Percentiles rank a stretch among this genome's conserved stretches.
Conservation (phyloP, 768 basidiomycete genomes). For the Trametes gibbosa region DNA sequence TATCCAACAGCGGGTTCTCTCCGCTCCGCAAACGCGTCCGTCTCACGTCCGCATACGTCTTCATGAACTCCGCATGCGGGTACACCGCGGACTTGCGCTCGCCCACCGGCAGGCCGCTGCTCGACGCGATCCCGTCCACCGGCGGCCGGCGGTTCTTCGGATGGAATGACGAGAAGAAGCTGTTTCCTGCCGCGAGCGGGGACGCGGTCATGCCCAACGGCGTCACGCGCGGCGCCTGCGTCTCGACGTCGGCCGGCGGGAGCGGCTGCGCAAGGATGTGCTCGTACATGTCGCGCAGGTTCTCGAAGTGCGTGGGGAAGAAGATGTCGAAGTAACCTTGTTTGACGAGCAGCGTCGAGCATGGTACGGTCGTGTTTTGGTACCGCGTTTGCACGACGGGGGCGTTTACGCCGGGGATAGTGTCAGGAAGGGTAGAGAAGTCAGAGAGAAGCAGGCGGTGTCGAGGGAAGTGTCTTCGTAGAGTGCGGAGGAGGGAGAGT, state of each 20-base stretch:
- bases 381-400: conserved; percentile 97
- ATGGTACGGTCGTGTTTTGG: conserved; percentile 81
- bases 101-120: conserved; percentile 76
- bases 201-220: conserved; percentile 52
- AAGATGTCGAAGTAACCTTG: conserved; percentile 99
- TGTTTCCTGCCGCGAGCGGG: conserved; percentile 49
- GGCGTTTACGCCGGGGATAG: conserved; percentile 70
- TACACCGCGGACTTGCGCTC: conserved; percentile 83
- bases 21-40: conserved; percentile 74
- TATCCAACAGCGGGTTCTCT: conserved; percentile 85
- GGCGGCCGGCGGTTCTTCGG: conserved; percentile 57
- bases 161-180: conserved; percentile 72
- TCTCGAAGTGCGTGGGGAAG: conserved; percentile 91
- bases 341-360: conserved; percentile 85
- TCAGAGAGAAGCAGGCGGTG: conserved; percentile 95
- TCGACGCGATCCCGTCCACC: conserved; percentile 67
- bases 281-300: conserved; percentile 88
- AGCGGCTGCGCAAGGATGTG: conserved; percentile 64
- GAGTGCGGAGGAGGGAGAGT: conserved; percentile 75
- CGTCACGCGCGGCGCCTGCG: conserved; percentile 40
- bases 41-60: conserved; percentile 74
- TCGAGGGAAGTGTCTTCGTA: conserved; percentile 82
- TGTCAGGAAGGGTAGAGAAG: conserved; percentile 84
- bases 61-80: conserved; percentile 85
- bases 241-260: conserved; percentile 26